Evolutionary conservation across 2,329 filamentous ascomycete genomes (phyloP).

Genomic region (Xenosphaeropsis pyriputrescens): DNA sequence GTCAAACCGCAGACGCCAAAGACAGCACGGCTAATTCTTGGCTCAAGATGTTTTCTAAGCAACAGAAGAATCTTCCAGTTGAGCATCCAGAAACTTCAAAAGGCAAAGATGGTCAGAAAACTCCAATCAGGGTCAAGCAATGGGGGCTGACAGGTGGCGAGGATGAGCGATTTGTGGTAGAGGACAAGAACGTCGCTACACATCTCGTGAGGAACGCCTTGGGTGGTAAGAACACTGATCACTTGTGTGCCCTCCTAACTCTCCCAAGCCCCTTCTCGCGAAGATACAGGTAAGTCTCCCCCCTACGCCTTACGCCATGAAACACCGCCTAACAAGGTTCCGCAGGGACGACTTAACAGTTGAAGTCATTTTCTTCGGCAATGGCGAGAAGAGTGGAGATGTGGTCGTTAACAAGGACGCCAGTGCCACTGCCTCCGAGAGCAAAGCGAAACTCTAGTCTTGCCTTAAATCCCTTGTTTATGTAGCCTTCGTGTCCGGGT

Average conservation of each 20-base stretch:
- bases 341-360: slow-evolving; percentile 84
- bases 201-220: slow-evolving; percentile 92
- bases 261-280: slow-evolving; percentile 83
- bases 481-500: too few species aligned
- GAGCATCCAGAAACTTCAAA: slow-evolving; percentile 41
- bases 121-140: slow-evolving; percentile 77
- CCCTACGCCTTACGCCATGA: slow-evolving; percentile 7
- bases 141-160: slow-evolving; percentile 70
- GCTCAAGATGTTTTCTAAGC: slow-evolving; percentile 46
- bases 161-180: slow-evolving; percentile 75
- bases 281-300: slow-evolving; percentile 58
- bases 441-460: slow-evolving; percentile 16
- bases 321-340: neutral
- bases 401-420: slow-evolving; percentile 80
- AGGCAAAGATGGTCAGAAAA: slow-evolving; percentile 56
- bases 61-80: slow-evolving; percentile 51
- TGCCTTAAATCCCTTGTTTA: too few species aligned
- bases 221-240: slow-evolving; percentile 84
- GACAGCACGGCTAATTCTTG: slow-evolving; percentile 39
- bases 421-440: slow-evolving; percentile 35
- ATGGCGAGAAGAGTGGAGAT: slow-evolving; percentile 61
- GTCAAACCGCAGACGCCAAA: slow-evolving; percentile 31
- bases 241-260: slow-evolving; percentile 83
- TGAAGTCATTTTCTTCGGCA: slow-evolving; percentile 96
- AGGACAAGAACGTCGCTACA: slow-evolving; percentile 92